These are phyloP conservation scores for Kuraishia ogatae DNA, from an alignment of 805 yeast genomes.

Conservation along the genomic window DNA sequence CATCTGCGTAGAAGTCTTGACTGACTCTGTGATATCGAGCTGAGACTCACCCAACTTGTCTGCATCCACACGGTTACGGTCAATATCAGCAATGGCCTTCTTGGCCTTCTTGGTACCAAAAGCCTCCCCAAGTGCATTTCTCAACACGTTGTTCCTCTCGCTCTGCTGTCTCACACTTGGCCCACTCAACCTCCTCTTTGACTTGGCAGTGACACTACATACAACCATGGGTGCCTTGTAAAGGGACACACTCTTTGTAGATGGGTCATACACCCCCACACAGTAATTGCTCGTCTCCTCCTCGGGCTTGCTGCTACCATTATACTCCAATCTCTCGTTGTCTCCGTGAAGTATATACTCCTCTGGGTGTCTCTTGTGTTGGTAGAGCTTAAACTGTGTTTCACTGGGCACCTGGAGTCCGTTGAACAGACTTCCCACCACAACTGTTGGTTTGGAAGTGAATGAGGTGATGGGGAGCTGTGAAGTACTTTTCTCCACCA, in stretches of 20 bases:
- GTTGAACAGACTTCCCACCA: slow-evolving; percentile 68
- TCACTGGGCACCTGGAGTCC: slow-evolving; percentile 58
- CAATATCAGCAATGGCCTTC: slow-evolving; percentile 74
- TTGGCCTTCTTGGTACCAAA: slow-evolving; percentile 97
- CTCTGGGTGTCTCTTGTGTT: slow-evolving; percentile 27
- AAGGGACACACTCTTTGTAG: slow-evolving; percentile 54
- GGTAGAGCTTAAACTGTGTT: slow-evolving; percentile 55
- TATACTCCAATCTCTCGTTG: slow-evolving; percentile 61
- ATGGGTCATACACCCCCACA: slow-evolving; percentile 71
- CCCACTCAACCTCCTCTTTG: slow-evolving; percentile 46
- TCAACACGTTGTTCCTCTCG: slow-evolving; percentile 43
- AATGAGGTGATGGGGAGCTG: slow-evolving; percentile 28
- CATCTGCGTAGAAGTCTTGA: slow-evolving; percentile 57
- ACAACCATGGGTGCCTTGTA: slow-evolving; percentile 53
- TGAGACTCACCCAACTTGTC: slow-evolving; percentile 63
- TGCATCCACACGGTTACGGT: slow-evolving; percentile 80
- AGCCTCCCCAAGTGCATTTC: slow-evolving; percentile 87
- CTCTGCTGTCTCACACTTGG: slow-evolving; percentile 57
- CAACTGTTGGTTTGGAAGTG: slow-evolving; percentile 40
- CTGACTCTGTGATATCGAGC: slow-evolving; percentile 73
- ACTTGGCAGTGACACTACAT: slow-evolving; percentile 54
- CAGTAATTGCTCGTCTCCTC: slow-evolving; percentile 43
- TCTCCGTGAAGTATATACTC: slow-evolving; percentile 67
- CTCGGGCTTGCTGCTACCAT: slow-evolving; percentile 36
- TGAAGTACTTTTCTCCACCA: slow-evolving; percentile 21